These are phyloP conservation scores for Posidonia oceanica DNA, from an alignment of 116 monocot species.

Conservation along the genomic window DNA sequence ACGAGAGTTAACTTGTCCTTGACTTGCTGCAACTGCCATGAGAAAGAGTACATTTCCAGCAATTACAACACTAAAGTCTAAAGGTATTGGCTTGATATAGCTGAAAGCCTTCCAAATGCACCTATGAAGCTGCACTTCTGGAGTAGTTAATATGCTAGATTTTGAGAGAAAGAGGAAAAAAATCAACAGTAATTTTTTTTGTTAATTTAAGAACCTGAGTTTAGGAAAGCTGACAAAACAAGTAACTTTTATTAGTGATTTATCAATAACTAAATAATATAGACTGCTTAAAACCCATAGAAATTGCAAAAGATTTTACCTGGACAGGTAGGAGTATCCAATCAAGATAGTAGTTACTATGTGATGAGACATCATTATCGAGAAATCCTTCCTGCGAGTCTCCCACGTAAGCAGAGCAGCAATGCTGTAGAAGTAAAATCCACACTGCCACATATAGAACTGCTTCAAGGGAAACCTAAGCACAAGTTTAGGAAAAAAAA, in stretches of 20 bases:
- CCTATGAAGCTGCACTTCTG: too few relatives aligned
- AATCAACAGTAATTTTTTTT: too few relatives aligned
- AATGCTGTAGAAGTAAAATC: slow-evolving; percentile 88
- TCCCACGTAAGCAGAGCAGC: slow-evolving; percentile 84
- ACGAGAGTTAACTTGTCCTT: too few relatives aligned
- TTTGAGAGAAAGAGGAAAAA: too few relatives aligned
- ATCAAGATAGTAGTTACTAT: slow-evolving; percentile 75
- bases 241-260: background rate
- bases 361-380: slow-evolving; percentile 98
- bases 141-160: too few relatives aligned
- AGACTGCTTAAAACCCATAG: background rate
- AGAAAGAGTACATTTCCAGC: too few relatives aligned
- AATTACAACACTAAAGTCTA: too few relatives aligned
- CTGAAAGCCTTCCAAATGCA: too few relatives aligned
- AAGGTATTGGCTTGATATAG: too few relatives aligned
- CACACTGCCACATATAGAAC: slow-evolving; percentile 97
- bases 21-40: too few relatives aligned
- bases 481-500: background rate
- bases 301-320: slow-evolving; percentile 24
- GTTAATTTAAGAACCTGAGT: too few relatives aligned
- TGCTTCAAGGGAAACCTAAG: slow-evolving; percentile 64
- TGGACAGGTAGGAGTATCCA: slow-evolving; percentile 53
- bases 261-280: background rate
- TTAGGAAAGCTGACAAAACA: too few relatives aligned
- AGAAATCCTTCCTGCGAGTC: slow-evolving; percentile 94